Evolutionary conservation across 495 filamentous ascomycete species (phyloP), one percentile per base, ranked within the genome.

Genomic region (Penicillium coffeae): DNA sequence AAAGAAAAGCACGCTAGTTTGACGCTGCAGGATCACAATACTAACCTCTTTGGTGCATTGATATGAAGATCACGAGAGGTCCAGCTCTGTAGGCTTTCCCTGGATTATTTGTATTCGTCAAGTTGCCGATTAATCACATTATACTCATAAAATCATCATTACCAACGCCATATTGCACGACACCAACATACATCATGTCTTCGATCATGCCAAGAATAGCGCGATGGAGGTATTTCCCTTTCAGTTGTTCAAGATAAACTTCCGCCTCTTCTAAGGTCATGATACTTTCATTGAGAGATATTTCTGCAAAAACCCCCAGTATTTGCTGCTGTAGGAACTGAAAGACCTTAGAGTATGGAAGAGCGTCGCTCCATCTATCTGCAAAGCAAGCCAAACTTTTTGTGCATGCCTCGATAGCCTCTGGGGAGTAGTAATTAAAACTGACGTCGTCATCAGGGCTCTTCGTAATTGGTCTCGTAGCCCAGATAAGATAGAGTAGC

Each of bases 401-500:
- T 1, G 47, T 43, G 39, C 64, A 68, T 4, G 56, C 50, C 14
- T 49, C 45, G 21, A 59, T 54, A 9, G 60, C 60, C 30, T 64
- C 55, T 12, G 55, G 55, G 10, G 48, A 59, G 8, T 55, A 32
- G 18, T 56, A 50, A 9, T 32, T 37, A 16, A 33, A 12, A 20
- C 38, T 21, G 45, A 41, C 33, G 8, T 48, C 54, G 4, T 47
- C 27, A 3, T 40, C 27, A 3, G 27, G 20, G 38, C 5, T 48
- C 22, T 52, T 47, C 6, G 38, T 19, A 7, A 55, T 45, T 7
- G 51, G 40, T 12, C 34, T 42, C 21, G 60, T 60, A 7, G 51
- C 52, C 64, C 62, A 63, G n/a, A 60, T 54, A 21, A 65, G 48
- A 37, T 68, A 68, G 2, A 68, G 56, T 10, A 68, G 60, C 59